phyloP scores from a whole-genome alignment of 345 rosid genomes.

The Lepidium didymum region DNA sequence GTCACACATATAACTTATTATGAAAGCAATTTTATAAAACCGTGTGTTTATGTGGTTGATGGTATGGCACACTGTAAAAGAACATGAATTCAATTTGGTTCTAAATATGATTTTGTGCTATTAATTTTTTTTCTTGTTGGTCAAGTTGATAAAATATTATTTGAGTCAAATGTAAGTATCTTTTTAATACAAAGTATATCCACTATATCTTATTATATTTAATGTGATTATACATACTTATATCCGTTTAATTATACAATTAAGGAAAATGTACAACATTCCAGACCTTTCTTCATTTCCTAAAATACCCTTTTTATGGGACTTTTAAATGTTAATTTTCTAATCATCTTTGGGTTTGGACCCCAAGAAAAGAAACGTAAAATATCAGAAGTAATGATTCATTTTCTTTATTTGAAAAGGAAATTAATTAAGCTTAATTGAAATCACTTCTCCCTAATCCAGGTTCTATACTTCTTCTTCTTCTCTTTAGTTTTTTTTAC shows the following conservation, averaged over 20 bases:
- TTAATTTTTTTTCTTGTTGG: too few species aligned
- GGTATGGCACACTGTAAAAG: too few species aligned
- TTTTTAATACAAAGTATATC: neutral
- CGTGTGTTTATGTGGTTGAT: too few species aligned
- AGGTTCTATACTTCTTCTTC: constrained; percentile 11
- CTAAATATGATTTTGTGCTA: too few species aligned
- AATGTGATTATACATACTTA: neutral
- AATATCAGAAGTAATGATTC: neutral
- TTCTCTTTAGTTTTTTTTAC: neutral
- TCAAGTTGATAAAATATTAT: too few species aligned
- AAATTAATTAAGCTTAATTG: too few species aligned
- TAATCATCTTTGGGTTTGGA: neutral
- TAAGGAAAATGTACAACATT: neutral
- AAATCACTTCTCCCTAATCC: constrained; percentile 10
- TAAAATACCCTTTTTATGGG: neutral
- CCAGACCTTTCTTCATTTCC: neutral
- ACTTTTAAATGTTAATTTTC: neutral
- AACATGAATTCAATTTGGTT: too few species aligned
- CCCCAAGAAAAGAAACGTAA: constrained; percentile 22
- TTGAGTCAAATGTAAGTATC: neutral
- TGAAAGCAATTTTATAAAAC: too few species aligned
- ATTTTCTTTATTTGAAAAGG: neutral
- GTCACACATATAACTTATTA: too few species aligned
- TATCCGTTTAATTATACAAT: neutral
- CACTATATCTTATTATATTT: neutral